Conservation (phyloP, 2,329 filamentous ascomycete species). For the Achaetomium macrosporum region DNA sequence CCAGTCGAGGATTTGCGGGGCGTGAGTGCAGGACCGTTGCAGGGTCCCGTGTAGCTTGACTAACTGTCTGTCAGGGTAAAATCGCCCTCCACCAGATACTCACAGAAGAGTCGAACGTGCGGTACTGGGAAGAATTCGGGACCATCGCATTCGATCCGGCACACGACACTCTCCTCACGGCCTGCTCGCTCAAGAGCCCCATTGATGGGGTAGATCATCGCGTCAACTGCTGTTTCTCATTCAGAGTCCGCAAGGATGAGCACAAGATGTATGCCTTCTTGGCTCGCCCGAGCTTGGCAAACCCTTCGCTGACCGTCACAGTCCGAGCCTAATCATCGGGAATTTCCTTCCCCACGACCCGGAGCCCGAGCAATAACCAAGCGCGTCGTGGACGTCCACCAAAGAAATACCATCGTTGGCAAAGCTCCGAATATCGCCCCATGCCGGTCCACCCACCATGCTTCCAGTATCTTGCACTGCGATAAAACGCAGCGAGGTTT, state of each 20-base stretch:
- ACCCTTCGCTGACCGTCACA: slow-evolving; percentile 32
- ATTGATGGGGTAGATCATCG: slow-evolving; percentile 62
- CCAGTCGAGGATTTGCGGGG: slow-evolving; percentile 87
- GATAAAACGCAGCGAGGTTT: neutral
- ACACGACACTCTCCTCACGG: slow-evolving; percentile 92
- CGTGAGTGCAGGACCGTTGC: slow-evolving; percentile 49
- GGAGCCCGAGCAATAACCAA: slow-evolving; percentile 4
- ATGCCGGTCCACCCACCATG: neutral
- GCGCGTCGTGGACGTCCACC: neutral
- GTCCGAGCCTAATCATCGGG: slow-evolving; percentile 89
- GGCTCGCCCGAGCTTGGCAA: neutral
- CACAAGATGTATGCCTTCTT: slow-evolving; percentile 79
- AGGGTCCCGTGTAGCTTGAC: neutral
- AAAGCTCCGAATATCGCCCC: neutral
- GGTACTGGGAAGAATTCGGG: slow-evolving; percentile 98
- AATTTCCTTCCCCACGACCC: slow-evolving; percentile 90
- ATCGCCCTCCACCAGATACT: slow-evolving; percentile 94
- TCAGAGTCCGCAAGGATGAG: slow-evolving; percentile 89
- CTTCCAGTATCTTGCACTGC: neutral
- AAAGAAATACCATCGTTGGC: neutral
- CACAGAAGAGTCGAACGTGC: slow-evolving; percentile 87
- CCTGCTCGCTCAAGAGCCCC: slow-evolving; percentile 83
- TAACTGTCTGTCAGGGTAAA: slow-evolving; percentile 60
- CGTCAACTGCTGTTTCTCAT: slow-evolving; percentile 94
- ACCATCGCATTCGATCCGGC: slow-evolving; percentile 92